Evolutionary conservation across 805 yeast species (phyloP).

Genomic region (Candida quercuum): DNA sequence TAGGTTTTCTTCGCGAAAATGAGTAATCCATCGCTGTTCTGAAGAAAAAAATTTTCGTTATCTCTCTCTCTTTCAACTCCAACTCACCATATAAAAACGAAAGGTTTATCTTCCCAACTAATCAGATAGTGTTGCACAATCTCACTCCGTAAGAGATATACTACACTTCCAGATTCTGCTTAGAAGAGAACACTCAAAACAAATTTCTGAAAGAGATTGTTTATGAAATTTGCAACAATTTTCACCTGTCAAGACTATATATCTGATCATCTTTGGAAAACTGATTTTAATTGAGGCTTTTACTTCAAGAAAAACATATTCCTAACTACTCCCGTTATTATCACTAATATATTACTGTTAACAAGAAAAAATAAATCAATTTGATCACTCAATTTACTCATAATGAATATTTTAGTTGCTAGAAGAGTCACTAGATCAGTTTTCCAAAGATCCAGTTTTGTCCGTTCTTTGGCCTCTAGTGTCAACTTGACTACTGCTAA

Average conservation of each 20-base stretch:
- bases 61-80: too few species aligned
- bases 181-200: background rate
- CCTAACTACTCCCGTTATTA: too few species aligned
- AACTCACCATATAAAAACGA: too few species aligned
- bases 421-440: conserved; percentile 20
- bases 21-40: too few species aligned
- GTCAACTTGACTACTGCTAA: conserved; percentile 22
- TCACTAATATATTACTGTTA: too few species aligned
- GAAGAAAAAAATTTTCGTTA: background rate
- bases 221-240: conserved; percentile 23
- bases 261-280: conserved; percentile 50
- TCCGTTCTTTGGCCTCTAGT: conserved; percentile 22
- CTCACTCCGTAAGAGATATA: background rate
- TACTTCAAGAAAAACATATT: too few species aligned
- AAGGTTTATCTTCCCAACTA: too few species aligned
- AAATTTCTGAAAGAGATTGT: conserved; percentile 1
- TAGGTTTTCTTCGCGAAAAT: background rate
- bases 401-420: conserved; percentile 21
- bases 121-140: too few species aligned
- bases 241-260: conserved; percentile 43
- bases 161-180: background rate
- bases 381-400: conserved; percentile 1
- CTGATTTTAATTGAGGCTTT: conserved; percentile 28
- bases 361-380: too few species aligned
- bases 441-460: conserved; percentile 23